Evolutionary conservation across 768 basidiomycete species (phyloP), one percentile per base, ranked within the genome.

Genomic region (Russula foetens): DNA sequence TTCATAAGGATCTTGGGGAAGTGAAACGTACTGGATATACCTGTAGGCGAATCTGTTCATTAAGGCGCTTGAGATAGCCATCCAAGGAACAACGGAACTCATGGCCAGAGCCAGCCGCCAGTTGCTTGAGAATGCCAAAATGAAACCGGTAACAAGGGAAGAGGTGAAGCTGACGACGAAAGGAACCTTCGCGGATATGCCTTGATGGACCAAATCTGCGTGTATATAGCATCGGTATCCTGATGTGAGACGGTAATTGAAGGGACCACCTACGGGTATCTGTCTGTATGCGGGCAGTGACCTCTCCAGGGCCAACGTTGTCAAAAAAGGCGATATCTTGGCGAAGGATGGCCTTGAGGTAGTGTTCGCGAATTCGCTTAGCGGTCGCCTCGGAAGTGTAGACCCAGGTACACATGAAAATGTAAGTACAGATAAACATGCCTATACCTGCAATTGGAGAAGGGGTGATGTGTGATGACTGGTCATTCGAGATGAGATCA

Each of bases 241-340:
- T 15, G 15, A 23, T 46, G 33, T 21, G 45, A 19, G 24, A 41
- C 2, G 5, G 2, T 8, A 14, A 45, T 26, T 7, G 33, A 47
- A 39, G 14, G 31, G 24, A 33, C 54, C 24, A 76, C 84, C 64
- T 68, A 88, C 88, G 90, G 28, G 88, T 90, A 70, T 91, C 88
- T 0, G 90, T 90, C 70, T 91, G 88, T 60, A 97, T 97, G 53
- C 93, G 84, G 7, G 93, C 96, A 0, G 95, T 87, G 26, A 98
- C 85, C 69, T 98, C 95, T 60, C 95, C 95, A 7, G 93, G 86
- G 47, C 95, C 93, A 58, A 97, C 82, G 11, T 85, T 82, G 71
- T 98, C 95, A 68, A 97, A 97, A 75, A 82, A 98, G 12, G 86
- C 84, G 63, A 95, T 85, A 62, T 92, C 86, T 68, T 98, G 95